These are phyloP conservation scores for Thermomyces lanuginosus DNA, from an alignment of 2,329 filamentous ascomycete species.

Conservation along the genomic window DNA sequence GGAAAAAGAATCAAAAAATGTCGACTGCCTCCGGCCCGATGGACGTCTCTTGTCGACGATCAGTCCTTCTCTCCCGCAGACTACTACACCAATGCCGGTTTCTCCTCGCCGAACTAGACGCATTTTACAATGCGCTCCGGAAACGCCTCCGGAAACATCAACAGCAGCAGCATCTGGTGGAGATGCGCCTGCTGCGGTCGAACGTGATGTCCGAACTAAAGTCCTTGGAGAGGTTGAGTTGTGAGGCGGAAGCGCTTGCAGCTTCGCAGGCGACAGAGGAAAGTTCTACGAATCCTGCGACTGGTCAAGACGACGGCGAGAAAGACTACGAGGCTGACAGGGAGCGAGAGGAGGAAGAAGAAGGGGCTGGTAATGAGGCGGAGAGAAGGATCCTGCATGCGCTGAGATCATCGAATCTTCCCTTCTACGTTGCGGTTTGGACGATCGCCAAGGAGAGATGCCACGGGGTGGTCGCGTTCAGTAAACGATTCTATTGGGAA, in stretches of 20 bases:
- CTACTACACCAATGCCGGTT: slow-evolving; percentile 23
- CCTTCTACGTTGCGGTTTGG: slow-evolving; percentile 51
- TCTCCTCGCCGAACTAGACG: slow-evolving; percentile 31
- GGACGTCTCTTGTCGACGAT: no score
- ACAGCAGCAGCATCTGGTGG: slow-evolving; percentile 20
- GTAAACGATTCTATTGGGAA: slow-evolving; percentile 39
- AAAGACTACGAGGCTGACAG: no score
- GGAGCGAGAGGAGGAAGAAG: slow-evolving; percentile 7
- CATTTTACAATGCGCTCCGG: slow-evolving; percentile 28
- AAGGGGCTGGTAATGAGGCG: slow-evolving; percentile 10
- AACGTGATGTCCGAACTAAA: slow-evolving; percentile 34
- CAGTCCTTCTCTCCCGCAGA: slow-evolving; percentile 12
- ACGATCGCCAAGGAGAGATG: slow-evolving; percentile 39
- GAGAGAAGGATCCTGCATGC: slow-evolving; percentile 34
- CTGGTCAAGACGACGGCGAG: no score
- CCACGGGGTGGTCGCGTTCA: slow-evolving; percentile 39
- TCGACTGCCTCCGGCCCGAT: no score
- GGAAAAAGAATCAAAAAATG: no score
- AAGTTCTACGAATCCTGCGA: slow-evolving; percentile 5
- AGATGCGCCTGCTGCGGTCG: slow-evolving; percentile 34
- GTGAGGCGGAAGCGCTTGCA: slow-evolving; percentile 10
- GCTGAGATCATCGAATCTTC: slow-evolving; percentile 48
- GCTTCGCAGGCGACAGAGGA: slow-evolving; percentile 1
- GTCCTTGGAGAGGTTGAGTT: slow-evolving; percentile 29
- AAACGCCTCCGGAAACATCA: slow-evolving; percentile 29